phyloP scores from a whole-genome alignment of 176 grass and related monocot species.

The Miscanthus lutarioriparius region DNA sequence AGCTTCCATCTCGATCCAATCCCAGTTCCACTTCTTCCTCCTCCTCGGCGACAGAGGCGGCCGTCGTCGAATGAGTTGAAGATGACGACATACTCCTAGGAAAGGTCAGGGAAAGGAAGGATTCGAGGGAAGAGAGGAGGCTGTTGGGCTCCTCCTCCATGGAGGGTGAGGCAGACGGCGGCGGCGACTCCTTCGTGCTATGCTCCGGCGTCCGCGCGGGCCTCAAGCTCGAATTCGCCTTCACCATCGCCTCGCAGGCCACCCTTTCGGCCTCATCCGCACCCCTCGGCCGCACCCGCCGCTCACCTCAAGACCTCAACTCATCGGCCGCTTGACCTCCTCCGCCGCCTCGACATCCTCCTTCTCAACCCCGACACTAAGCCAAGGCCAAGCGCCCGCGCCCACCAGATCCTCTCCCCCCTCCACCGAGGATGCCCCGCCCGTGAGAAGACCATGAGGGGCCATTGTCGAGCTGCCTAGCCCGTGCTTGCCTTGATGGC shows the following conservation, averaged over 20 bases:
- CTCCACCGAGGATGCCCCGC: not conserved
- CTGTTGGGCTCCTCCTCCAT: not conserved
- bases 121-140: not conserved
- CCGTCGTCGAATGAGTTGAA: not conserved
- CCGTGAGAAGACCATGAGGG: not conserved
- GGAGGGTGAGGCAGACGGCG: not conserved
- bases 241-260: constrained; percentile 80
- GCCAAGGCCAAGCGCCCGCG: constrained; percentile 31
- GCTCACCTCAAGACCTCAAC: constrained; percentile 31
- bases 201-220: constrained; percentile 87
- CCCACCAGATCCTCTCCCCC: not conserved
- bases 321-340: not conserved
- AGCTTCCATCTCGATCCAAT: not conserved
- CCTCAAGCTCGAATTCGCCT: constrained; percentile 92
- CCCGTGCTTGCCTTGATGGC: constrained; percentile 28
- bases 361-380: not conserved
- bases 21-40: not conserved
- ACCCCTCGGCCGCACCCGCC: constrained; percentile 74
- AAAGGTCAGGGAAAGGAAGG: not conserved
- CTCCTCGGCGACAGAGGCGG: not conserved
- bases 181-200: constrained; percentile 61
- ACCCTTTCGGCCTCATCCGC: constrained; percentile 36
- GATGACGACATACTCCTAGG: not conserved
- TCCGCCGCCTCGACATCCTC: not conserved
- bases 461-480: not conserved